phyloP scores from a whole-genome alignment of 2,329 filamentous ascomycete species.

The Ophiostoma sp. region DNA sequence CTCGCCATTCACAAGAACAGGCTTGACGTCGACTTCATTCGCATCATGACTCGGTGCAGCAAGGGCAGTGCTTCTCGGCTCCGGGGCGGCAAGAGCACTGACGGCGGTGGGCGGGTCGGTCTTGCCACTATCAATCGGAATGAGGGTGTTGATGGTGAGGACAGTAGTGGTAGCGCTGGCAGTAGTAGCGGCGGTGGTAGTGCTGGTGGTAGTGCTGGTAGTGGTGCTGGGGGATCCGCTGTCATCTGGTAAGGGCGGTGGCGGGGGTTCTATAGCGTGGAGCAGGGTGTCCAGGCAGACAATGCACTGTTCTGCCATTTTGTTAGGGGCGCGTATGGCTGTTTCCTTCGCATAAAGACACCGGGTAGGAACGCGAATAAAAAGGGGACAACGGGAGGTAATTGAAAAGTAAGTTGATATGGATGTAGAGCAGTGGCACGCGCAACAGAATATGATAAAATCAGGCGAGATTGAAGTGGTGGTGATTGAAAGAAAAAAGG shows the following conservation, averaged over 20 bases:
- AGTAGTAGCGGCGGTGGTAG: constrained; percentile 8
- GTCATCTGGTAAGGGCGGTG: constrained; percentile 23
- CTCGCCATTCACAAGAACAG: constrained; percentile 11
- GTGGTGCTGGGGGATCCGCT: constrained; percentile 6
- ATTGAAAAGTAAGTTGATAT: neutral
- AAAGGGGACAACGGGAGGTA: constrained; percentile 3
- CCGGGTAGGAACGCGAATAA: neutral
- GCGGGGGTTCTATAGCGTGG: constrained; percentile 31
- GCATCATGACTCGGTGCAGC: neutral
- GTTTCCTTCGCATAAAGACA: constrained; percentile 26
- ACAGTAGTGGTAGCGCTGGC: constrained; percentile 15
- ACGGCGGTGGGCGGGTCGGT: constrained; percentile 9
- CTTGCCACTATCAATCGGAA: constrained; percentile 4
- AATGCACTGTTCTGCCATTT: constrained; percentile 61
- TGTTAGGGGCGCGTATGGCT: constrained; percentile 20
- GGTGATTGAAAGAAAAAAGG: constrained; percentile 8
- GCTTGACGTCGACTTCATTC: neutral
- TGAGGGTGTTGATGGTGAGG: constrained; percentile 12
- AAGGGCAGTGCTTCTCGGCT: neutral
- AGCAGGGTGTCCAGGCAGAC: constrained; percentile 59
- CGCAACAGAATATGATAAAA: neutral
- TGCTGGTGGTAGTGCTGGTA: neutral
- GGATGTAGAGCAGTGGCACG: neutral
- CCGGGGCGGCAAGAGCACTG: constrained; percentile 6
- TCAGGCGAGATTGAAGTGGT: neutral